Percentiles rank a stretch among this genome's conserved stretches.
Conservation (phyloP, 208 protist genomes). For the Leishmania tarentolae region DNA sequence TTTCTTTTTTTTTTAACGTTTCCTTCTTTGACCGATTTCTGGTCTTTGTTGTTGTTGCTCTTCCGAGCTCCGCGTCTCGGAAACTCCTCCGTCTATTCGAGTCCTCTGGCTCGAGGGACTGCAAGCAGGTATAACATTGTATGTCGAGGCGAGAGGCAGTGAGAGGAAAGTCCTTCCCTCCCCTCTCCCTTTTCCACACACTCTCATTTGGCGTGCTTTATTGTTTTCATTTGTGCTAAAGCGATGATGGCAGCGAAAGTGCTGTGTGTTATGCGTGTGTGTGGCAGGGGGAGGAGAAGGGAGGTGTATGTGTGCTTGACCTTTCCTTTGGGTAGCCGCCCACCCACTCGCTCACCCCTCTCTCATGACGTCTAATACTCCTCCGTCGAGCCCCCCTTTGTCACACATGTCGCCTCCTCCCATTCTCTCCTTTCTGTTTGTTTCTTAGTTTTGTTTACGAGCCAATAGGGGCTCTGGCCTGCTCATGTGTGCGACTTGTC, state of each 20-base stretch:
- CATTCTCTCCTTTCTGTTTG: background rate
- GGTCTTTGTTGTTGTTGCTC: background rate
- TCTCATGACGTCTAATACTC: background rate
- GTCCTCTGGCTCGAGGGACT: background rate
- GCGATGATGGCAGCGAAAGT: background rate
- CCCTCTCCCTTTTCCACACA: too few species aligned
- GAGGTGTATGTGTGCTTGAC: too few species aligned
- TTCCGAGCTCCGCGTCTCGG: background rate
- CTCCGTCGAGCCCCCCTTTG: background rate
- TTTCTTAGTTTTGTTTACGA: background rate
- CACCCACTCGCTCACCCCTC: background rate
- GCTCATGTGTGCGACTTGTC: background rate
- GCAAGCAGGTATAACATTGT: background rate
- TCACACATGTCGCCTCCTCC: background rate
- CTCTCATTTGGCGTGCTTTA: background rate
- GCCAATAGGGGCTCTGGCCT: background rate
- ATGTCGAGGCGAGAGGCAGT: background rate
- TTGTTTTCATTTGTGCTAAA: background rate
- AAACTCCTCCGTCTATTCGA: background rate
- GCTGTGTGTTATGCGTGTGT: background rate
- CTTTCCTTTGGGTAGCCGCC: too few species aligned
- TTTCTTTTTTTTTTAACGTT: background rate
- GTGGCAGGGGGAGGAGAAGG: too few species aligned
- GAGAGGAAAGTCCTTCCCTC: background rate
- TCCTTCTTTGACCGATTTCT: background rate